Conservation (phyloP, 2,329 filamentous ascomycete species). For the Aspergillus intermedius region DNA sequence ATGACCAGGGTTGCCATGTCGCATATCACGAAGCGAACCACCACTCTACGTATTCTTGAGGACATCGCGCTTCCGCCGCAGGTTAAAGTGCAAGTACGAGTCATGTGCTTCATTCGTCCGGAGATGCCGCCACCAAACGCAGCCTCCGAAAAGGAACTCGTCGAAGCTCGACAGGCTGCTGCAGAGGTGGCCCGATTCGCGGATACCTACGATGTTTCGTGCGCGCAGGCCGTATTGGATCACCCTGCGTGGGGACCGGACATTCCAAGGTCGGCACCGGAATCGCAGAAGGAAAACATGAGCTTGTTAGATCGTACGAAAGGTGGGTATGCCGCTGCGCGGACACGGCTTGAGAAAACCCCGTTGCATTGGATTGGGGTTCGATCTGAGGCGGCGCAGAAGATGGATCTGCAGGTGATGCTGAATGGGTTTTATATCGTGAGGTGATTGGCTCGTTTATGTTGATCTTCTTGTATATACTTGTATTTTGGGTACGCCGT, state of each 20-base stretch:
- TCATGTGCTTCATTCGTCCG: slow-evolving; percentile 55
- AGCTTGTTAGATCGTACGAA: slow-evolving; percentile 38
- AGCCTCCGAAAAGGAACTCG: slow-evolving; percentile 16
- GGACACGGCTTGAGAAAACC: slow-evolving; percentile 49
- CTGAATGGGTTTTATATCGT: slow-evolving; percentile 36
- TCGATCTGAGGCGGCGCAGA: slow-evolving; percentile 38
- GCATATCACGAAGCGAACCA: slow-evolving; percentile 45
- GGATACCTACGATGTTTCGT: slow-evolving; percentile 34
- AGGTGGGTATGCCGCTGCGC: slow-evolving; percentile 45
- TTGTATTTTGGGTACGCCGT: too few species aligned
- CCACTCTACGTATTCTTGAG: slow-evolving; percentile 29
- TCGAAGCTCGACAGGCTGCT: slow-evolving; percentile 29
- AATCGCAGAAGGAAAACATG: slow-evolving; percentile 21
- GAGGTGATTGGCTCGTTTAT: slow-evolving; percentile 10
- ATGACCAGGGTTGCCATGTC: slow-evolving; percentile 43
- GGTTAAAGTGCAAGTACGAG: slow-evolving; percentile 50
- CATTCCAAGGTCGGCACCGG: slow-evolving; percentile 1
- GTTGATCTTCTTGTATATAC: background rate
- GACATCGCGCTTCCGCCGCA: slow-evolving; percentile 24
- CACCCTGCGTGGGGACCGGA: slow-evolving; percentile 36
- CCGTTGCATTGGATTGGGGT: slow-evolving; percentile 56
- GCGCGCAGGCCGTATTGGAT: slow-evolving; percentile 31
- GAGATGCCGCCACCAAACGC: slow-evolving; percentile 11
- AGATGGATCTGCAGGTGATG: slow-evolving; percentile 41
- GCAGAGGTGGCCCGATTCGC: slow-evolving; percentile 31